phyloP scores from a whole-genome alignment of 108 stramenopile species.

The Pseudonitzschia pungens region DNA sequence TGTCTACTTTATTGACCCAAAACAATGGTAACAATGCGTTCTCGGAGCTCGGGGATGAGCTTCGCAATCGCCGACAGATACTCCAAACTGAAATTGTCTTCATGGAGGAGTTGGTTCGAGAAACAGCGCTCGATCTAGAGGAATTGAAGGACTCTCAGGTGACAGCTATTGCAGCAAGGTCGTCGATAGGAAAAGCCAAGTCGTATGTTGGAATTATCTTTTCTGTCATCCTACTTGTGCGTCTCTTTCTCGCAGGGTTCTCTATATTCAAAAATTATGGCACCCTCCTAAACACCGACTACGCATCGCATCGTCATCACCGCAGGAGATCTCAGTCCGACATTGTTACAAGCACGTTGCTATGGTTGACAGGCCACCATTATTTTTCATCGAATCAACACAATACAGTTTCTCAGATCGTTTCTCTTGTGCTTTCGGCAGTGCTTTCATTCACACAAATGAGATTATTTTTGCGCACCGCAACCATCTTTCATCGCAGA shows the following conservation, averaged over 20 bases:
- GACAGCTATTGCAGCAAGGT: slow-evolving; percentile 56
- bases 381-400: slow-evolving; percentile 55
- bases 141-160: slow-evolving; percentile 66
- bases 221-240: slow-evolving; percentile 61
- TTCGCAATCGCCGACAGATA: slow-evolving; percentile 41
- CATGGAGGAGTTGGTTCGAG: slow-evolving; percentile 58
- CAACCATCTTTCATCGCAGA: slow-evolving; percentile 49
- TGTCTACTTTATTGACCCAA: slow-evolving; percentile 3
- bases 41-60: slow-evolving; percentile 40
- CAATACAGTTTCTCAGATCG: slow-evolving; percentile 53
- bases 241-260: slow-evolving; percentile 45
- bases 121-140: slow-evolving; percentile 62
- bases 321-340: slow-evolving; percentile 32
- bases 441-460: slow-evolving; percentile 66
- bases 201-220: slow-evolving; percentile 59
- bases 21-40: neutral
- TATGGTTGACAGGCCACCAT: slow-evolving; percentile 69
- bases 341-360: slow-evolving; percentile 53
- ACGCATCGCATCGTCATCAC: neutral
- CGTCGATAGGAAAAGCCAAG: slow-evolving; percentile 45
- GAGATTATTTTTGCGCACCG: slow-evolving; percentile 60
- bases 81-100: slow-evolving; percentile 57
- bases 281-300: neutral
- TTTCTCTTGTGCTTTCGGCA: slow-evolving; percentile 66
- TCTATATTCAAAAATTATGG: slow-evolving; percentile 30